Evolutionary conservation across 2,329 filamentous ascomycete genomes (phyloP).

Genomic region (Pseudogymnoascus sp.): DNA sequence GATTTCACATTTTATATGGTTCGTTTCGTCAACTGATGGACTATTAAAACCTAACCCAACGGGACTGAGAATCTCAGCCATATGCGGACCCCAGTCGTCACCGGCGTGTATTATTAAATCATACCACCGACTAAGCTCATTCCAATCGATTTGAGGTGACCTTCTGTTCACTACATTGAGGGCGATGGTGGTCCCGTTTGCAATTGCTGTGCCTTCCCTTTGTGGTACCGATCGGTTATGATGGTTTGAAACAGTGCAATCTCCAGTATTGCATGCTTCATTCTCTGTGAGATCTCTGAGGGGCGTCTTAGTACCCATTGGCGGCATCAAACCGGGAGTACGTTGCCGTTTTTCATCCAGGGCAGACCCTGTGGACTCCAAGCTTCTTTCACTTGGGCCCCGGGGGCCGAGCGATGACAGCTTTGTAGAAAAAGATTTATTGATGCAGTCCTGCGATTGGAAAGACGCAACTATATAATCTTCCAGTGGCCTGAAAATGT

Average conservation of each 20-base stretch:
- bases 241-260: conserved; percentile 33
- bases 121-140: conserved; percentile 66
- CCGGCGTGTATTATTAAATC: conserved; percentile 59
- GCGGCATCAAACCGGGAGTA: conserved; percentile 35
- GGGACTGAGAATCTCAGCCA: conserved; percentile 43
- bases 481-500: conserved; percentile 67
- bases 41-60: conserved; percentile 13
- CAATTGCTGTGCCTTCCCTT: conserved; percentile 21
- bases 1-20: conserved; percentile 43
- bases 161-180: conserved; percentile 42
- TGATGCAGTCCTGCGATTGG: conserved; percentile 62
- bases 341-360: conserved; percentile 29
- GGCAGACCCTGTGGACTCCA: conserved; percentile 19
- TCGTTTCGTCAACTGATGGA: conserved; percentile 21
- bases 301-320: conserved; percentile 67
- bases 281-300: conserved; percentile 74
- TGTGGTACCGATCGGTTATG: conserved; percentile 27
- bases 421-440: conserved; percentile 60
- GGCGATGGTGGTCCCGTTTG: neutral
- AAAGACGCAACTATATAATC: conserved; percentile 67
- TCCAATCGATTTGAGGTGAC: conserved; percentile 69
- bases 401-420: conserved; percentile 30
- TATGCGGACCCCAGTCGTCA: conserved; percentile 53
- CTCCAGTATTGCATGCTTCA: conserved; percentile 72
- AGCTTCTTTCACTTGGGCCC: conserved; percentile 23